These are phyloP conservation scores for Ophiocordyceps sinensis DNA, from an alignment of 2,329 filamentous ascomycete genomes.

Conservation along the genomic window DNA sequence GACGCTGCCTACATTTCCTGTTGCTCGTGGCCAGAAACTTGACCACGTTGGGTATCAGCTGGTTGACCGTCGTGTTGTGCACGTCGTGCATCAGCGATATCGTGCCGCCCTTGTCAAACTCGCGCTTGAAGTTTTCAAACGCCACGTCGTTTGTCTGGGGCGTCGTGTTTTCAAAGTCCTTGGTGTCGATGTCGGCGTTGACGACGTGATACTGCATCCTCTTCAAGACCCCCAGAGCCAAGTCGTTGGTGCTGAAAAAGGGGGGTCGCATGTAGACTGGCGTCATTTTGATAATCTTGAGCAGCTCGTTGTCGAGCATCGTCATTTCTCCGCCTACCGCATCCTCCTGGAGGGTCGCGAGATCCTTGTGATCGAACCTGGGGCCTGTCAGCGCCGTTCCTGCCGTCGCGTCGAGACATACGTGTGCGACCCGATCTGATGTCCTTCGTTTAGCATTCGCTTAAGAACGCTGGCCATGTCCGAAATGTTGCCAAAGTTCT, in stretches of 20 bases:
- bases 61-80: conserved; percentile 24
- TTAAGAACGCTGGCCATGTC: conserved; percentile 6
- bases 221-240: conserved; percentile 13
- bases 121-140: conserved; percentile 13
- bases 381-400: neutral
- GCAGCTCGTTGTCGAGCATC: conserved; percentile 17
- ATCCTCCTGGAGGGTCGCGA: conserved; percentile 11
- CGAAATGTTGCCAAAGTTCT: conserved; percentile 7
- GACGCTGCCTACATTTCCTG: neutral
- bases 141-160: conserved; percentile 28
- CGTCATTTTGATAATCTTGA: conserved; percentile 13
- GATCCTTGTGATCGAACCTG: conserved; percentile 18
- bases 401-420: conserved; percentile 5
- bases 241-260: conserved; percentile 19
- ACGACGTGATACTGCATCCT: conserved; percentile 33
- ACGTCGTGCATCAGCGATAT: conserved; percentile 35
- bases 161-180: conserved; percentile 35
- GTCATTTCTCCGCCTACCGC: conserved; percentile 15
- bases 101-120: conserved; percentile 16
- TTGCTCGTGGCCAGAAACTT: neutral
- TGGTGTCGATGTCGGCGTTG: conserved; percentile 40
- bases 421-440: conserved; percentile 40
- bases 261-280: conserved; percentile 23
- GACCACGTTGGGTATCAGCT: conserved; percentile 11
- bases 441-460: conserved; percentile 30